phyloP scores from a whole-genome alignment of 2,329 filamentous ascomycete genomes.

The Aspergillus fumigatus region DNA sequence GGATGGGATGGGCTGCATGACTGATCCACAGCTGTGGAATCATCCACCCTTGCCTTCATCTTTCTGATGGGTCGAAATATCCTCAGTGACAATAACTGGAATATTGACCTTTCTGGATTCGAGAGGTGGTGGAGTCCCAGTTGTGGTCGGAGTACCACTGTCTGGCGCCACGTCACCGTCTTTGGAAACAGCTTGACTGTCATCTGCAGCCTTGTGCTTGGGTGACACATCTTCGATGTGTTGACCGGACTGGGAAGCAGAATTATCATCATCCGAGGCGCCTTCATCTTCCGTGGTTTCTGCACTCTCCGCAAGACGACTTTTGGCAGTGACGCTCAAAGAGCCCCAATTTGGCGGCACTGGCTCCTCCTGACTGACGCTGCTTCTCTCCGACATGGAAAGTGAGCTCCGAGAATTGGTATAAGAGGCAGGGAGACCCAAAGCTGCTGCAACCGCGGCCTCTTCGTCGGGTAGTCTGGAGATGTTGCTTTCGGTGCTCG shows the following conservation, averaged over 20 bases:
- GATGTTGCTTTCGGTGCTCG: constrained; percentile 44
- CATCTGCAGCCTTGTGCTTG: background rate
- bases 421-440: constrained; percentile 39
- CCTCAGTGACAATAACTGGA: constrained; percentile 18
- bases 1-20: no score
- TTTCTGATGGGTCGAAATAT: background rate
- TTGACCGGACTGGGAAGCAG: background rate
- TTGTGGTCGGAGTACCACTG: background rate
- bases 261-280: constrained; percentile 8
- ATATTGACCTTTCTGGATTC: constrained; percentile 6
- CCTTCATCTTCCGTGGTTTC: constrained; percentile 24
- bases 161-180: background rate
- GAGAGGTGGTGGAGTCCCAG: background rate
- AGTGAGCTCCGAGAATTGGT: constrained; percentile 30
- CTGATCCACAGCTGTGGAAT: background rate
- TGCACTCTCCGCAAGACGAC: constrained; percentile 17
- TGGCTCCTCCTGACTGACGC: constrained; percentile 28
- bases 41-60: background rate
- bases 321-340: constrained; percentile 22
- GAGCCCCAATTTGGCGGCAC: constrained; percentile 18
- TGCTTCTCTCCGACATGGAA: constrained; percentile 32
- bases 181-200: background rate
- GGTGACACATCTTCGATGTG: background rate
- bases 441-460: constrained; percentile 47
- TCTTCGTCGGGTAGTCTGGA: constrained; percentile 45